These are phyloP conservation scores for Heterobasidion occidentale DNA, from an alignment of 1,284 basidiomycete genomes.

Conservation along the genomic window DNA sequence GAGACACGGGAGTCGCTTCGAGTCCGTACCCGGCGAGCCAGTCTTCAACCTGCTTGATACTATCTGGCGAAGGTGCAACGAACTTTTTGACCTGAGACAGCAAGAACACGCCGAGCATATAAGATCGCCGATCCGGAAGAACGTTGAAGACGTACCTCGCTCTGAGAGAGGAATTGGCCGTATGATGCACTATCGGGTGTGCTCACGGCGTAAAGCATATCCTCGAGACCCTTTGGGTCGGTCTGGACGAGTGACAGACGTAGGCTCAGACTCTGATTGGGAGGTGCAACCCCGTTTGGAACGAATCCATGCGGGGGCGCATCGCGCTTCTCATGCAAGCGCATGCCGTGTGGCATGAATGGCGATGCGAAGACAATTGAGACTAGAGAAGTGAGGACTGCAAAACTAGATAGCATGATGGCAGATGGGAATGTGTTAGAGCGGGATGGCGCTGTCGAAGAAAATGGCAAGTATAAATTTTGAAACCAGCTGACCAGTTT, in stretches of 20 bases:
- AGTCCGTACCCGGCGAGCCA: conserved; percentile 31
- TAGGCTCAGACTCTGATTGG: conserved; percentile 20
- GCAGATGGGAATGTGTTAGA: no score
- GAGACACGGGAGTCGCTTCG: conserved; percentile 20
- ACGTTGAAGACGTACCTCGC: conserved; percentile 15
- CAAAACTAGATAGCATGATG: no score
- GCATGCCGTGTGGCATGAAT: conserved; percentile 6
- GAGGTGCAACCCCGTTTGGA: conserved; percentile 16
- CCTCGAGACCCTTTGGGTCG: conserved; percentile 26
- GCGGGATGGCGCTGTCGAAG: no score
- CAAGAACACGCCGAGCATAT: not conserved
- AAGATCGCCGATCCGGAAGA: not conserved
- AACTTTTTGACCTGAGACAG: conserved; percentile 12
- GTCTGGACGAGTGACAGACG: conserved; percentile 26
- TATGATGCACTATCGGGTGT: conserved; percentile 17
- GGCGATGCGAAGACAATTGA: not conserved
- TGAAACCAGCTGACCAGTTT: no score
- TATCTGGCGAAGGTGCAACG: conserved; percentile 14
- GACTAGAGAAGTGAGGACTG: not conserved
- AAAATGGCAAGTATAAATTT: no score
- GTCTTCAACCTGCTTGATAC: conserved; percentile 25
- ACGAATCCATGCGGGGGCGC: conserved; percentile 21
- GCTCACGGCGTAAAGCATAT: conserved; percentile 21
- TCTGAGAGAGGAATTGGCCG: conserved; percentile 19
- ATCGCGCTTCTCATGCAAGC: conserved; percentile 20